Evolutionary conservation across 805 yeast species (phyloP), one percentile per base, ranked within the genome.

Genomic region (Saccharomyces eubayanus): DNA sequence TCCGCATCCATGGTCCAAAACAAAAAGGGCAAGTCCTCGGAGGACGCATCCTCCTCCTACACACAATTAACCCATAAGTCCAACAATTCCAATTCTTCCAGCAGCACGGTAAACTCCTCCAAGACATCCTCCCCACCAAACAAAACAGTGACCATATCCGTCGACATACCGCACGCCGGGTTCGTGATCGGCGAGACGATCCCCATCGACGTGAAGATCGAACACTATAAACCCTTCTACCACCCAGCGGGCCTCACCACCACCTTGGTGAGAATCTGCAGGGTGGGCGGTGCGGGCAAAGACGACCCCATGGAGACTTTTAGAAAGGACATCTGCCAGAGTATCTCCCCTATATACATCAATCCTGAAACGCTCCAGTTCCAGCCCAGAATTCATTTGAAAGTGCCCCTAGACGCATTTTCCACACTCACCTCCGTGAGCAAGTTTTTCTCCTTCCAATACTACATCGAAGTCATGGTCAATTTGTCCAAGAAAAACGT

Each of bases 331-430:
- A 72, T 90, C 6, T 80, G 84, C 40, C 97, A 90, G 69, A 77
- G 80, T 36, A 79, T 89, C 1, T 76, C 85, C 1, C 96, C 97
- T 1, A 70, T 90, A 11, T 85, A 82, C 58, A 81, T 89, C n/a
- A 91, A 89, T 64, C 89, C 91, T 0, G 72, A 64, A 12, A 77
- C 85, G 0, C 72, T 82, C 43, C 69, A 75, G 16, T 76, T 83
- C 45, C 83, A 80, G 31, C 74, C 85, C 9, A 80, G 79, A 31
- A 81, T 91, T 0, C 78, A 80, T 45, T 69, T 90, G 21, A 75
- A 83, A 57, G 83, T 90, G 0, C 97, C 97, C 0, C 80, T 86
- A 0, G 96, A 90, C 61, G 83, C 87, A 0, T 89, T 90, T 65
- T 95, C 96, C 0, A 87, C 96, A 0, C 87, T 89, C 12, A 76